Conservation (phyloP, 129 eudicot genomes). For the Chrysanthemum lavandulifolium region DNA sequence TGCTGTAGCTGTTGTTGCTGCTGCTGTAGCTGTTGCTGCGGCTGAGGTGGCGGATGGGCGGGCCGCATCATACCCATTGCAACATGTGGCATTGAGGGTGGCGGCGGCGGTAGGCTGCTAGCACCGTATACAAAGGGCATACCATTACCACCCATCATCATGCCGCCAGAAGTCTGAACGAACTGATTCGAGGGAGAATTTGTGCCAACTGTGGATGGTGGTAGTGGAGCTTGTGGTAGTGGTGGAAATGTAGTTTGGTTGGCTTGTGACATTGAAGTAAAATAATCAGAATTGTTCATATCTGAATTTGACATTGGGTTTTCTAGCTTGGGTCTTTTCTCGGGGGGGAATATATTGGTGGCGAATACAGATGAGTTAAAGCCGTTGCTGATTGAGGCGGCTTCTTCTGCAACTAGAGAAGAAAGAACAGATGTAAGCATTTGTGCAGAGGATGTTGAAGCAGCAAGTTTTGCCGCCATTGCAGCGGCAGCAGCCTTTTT, state of each 20-base stretch:
- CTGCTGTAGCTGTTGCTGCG: conserved; percentile 44
- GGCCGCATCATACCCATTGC: conserved; percentile 69
- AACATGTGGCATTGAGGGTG: conserved; percentile 51
- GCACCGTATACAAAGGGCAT: conserved; percentile 57
- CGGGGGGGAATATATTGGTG: conserved; percentile 44
- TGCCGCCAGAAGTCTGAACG: conserved; percentile 43
- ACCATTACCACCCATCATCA: conserved; percentile 46
- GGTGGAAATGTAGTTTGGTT: conserved; percentile 52
- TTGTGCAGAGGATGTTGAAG: conserved; percentile 87
- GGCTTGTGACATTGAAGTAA: conserved; percentile 26
- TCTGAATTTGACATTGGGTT: conserved; percentile 41
- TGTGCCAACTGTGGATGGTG: conserved; percentile 30
- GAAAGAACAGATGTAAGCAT: conserved; percentile 83
- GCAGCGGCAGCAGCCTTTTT: conserved; percentile 84
- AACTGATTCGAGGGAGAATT: conserved; percentile 50
- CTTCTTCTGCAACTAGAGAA: conserved; percentile 89
- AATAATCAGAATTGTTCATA: conserved; percentile 37
- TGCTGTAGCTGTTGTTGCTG: conserved; percentile 45
- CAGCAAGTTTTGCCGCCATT: conserved; percentile 86
- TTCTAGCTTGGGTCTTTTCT: conserved; percentile 64
- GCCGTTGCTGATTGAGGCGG: conserved; percentile 63
- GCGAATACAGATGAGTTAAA: conserved; percentile 42
- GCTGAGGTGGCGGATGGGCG: conserved; percentile 44
- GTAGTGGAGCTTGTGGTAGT: conserved; percentile 50
- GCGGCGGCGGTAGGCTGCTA: conserved; percentile 62